Conservation (phyloP, 495 filamentous ascomycete species). For the Clavariopsis aquatica region DNA sequence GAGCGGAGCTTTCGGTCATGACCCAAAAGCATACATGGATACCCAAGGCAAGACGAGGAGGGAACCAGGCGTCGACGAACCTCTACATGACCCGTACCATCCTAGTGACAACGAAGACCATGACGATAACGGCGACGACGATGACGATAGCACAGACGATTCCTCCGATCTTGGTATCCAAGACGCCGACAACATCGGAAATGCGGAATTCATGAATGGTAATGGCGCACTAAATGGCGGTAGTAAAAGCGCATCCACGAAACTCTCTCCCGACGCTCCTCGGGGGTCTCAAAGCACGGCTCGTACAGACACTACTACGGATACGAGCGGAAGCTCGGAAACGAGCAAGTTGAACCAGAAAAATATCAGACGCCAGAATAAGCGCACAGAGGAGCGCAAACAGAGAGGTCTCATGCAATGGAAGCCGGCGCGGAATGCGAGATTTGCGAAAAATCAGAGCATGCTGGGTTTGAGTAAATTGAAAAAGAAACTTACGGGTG, state of each 20-base stretch:
- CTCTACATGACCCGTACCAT: conserved; percentile 60
- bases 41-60: conserved; percentile 53
- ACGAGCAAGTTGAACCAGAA: conserved; percentile 17
- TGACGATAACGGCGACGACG: conserved; percentile 47
- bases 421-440: conserved; percentile 68
- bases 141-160: conserved; percentile 41
- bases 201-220: conserved; percentile 37
- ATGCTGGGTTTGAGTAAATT: conserved; percentile 61
- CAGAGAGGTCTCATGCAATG: conserved; percentile 76
- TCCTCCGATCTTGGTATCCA: conserved; percentile 51
- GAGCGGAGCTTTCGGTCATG: conserved; percentile 79
- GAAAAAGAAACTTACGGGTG: conserved; percentile 53
- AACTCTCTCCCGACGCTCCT: conserved; percentile 11
- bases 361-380: conserved; percentile 55
- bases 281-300: conserved; percentile 1
- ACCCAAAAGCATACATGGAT: conserved; percentile 59
- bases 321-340: neutral
- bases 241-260: conserved; percentile 3
- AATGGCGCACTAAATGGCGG: conserved; percentile 19
- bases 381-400: conserved; percentile 63
- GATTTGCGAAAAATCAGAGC: conserved; percentile 71
- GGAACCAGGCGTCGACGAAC: conserved; percentile 57
- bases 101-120: conserved; percentile 50
- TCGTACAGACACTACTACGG: conserved; percentile 6
- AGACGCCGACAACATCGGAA: conserved; percentile 45